phyloP scores from a whole-genome alignment of 2,329 filamentous ascomycete genomes.

The Beauveria asiatica region DNA sequence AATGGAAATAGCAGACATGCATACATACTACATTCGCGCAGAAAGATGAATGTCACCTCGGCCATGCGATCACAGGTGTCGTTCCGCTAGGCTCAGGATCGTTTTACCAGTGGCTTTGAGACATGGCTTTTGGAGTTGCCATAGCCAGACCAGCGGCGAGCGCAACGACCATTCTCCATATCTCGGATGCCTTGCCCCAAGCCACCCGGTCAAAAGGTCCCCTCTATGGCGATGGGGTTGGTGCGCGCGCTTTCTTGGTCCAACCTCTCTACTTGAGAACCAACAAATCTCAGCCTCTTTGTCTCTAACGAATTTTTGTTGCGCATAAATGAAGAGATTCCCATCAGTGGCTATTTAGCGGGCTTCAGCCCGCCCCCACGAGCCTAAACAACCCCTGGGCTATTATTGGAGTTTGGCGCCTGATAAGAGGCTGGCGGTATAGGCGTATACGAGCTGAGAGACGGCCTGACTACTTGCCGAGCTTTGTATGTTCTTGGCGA shows the following conservation, averaged over 20 bases:
- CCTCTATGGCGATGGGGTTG: not conserved
- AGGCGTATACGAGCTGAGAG: not conserved
- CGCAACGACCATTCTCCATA: not conserved
- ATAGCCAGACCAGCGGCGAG: not conserved
- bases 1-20: not conserved
- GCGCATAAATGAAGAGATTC: not conserved
- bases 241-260: not conserved
- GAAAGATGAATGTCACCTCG: too few relatives aligned
- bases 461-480: too few relatives aligned
- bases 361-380: not conserved
- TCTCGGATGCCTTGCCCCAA: not conserved
- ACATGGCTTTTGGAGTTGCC: not conserved
- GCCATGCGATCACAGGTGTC: not conserved
- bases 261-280: not conserved
- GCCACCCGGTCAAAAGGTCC: not conserved
- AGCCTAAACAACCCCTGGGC: too few relatives aligned
- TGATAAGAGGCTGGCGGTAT: too few relatives aligned
- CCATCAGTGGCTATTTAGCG: not conserved
- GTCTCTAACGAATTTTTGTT: not conserved
- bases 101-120: not conserved
- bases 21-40: not conserved
- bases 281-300: not conserved
- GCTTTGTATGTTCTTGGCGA: not conserved
- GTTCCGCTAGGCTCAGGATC: not conserved
- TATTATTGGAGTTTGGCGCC: too few relatives aligned